These are phyloP conservation scores for Peronospora belbahrii DNA, from an alignment of 352 stramenopile genomes.

Conservation along the genomic window DNA sequence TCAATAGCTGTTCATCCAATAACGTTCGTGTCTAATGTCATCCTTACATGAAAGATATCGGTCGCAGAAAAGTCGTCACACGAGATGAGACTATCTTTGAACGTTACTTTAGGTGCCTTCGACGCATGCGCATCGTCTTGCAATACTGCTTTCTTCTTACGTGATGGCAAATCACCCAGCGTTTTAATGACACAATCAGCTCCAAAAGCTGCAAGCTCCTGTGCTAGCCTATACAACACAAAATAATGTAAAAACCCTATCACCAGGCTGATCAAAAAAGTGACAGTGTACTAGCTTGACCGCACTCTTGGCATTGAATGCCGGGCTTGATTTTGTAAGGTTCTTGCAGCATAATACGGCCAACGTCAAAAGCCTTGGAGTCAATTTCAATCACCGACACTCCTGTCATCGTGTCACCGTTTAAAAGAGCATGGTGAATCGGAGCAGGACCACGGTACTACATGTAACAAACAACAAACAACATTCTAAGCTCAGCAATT, in stretches of 20 bases:
- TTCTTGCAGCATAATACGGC: conserved; percentile 63
- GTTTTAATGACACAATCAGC: conserved; percentile 66
- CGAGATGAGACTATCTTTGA: conserved; percentile 46
- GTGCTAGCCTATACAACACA: conserved; percentile 35
- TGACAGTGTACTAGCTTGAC: not conserved
- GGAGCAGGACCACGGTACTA: conserved; percentile 74
- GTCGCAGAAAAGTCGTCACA: conserved; percentile 40
- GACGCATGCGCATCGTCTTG: conserved; percentile 49
- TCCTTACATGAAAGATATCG: conserved; percentile 49
- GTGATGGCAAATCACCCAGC: conserved; percentile 35
- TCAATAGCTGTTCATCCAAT: not conserved
- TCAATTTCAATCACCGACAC: conserved; percentile 87
- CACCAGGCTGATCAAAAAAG: not conserved
- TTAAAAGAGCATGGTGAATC: conserved; percentile 80
- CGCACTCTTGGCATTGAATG: conserved; percentile 48
- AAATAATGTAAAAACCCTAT: not conserved
- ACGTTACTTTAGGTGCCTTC: conserved; percentile 65
- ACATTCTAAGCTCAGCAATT: conserved; percentile 1
- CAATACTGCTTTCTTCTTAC: conserved; percentile 37
- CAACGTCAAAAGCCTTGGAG: conserved; percentile 72
- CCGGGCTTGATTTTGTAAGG: conserved; percentile 32
- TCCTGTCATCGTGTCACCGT: conserved; percentile 65
- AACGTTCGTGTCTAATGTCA: not conserved
- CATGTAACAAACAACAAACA: not conserved
- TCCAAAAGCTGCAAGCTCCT: conserved; percentile 41